Percentiles rank a stretch among this genome's conserved stretches.
These are phyloP conservation scores for Scenedesmus sp. DNA, from an alignment of 163 green algal species.

Conservation along the genomic window DNA sequence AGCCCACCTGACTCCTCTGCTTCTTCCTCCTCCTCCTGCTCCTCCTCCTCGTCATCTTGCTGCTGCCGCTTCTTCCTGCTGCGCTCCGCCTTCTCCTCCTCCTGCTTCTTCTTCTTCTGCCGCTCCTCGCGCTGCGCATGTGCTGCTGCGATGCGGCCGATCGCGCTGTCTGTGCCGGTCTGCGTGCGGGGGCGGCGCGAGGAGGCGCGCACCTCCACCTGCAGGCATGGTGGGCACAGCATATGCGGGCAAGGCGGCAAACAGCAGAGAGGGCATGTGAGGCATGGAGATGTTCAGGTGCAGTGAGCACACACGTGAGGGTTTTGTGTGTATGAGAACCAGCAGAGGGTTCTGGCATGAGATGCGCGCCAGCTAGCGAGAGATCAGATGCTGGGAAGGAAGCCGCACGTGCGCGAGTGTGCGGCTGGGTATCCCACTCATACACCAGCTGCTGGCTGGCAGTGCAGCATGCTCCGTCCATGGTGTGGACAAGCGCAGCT, in stretches of 20 bases:
- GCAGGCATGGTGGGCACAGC: neutral
- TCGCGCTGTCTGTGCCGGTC: constrained; percentile 43
- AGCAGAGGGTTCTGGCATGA: too few relatives aligned
- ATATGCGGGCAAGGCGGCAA: neutral
- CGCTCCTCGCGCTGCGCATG: constrained; percentile 50
- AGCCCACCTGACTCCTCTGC: constrained; percentile 20
- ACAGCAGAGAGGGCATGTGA: neutral
- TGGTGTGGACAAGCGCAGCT: neutral
- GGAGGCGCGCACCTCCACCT: constrained; percentile 55
- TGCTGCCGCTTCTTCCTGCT: constrained; percentile 31
- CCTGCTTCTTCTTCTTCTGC: constrained; percentile 44
- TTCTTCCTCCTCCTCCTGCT: constrained; percentile 26
- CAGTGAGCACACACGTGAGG: too few relatives aligned
- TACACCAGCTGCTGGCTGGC: neutral
- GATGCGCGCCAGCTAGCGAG: too few relatives aligned
- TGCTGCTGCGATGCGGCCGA: constrained; percentile 53
- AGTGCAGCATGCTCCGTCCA: neutral
- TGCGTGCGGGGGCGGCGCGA: constrained; percentile 24
- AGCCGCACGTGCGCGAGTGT: too few relatives aligned
- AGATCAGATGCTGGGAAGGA: too few relatives aligned
- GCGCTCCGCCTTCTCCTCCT: constrained; percentile 45
- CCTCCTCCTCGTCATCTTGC: constrained; percentile 31
- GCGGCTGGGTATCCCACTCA: neutral
- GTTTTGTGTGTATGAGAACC: too few relatives aligned
- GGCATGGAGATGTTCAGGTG: neutral